Base-by-base conservation (phyloP, 257 asterid genomes). In the Forsythia suspensa region DNA sequence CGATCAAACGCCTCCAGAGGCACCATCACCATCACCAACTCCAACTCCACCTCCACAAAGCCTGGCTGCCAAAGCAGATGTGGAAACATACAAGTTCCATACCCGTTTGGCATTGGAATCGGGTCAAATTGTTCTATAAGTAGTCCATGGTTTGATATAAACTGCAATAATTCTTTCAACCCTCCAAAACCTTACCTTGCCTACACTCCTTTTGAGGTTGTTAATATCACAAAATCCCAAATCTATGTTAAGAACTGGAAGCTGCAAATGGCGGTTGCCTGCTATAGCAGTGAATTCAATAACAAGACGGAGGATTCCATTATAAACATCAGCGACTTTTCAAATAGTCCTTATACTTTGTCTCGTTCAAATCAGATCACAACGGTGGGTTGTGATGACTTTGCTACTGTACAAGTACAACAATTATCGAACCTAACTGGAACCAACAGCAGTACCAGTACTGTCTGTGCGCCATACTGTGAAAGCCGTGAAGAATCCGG, bases 331-430 rank as follows among this genome's bases (percentile, higher is more conserved):
- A 29, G 34, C 34, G 1, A 29, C 34, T 29, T 29, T 29, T 29
- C 34, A 29, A 29, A 29, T 29, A 29, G 34, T 29, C 81, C 36
- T 3, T 72, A 72, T 6, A 72, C 75, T 39, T 71, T 76, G 72
- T 76, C 81, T 20, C 68, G 65, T 6, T 15, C 34, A 5, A 81
- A 76, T 77, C 73, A 74, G 78, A 57, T 81, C 77, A 81, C 78
- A 29, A 78, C 80, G 48, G 11, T 81, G 37, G 84, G 84, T 41
- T 81, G 81, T 48, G 84, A 76, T 13, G 84, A 81, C 24, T 21
- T 77, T 40, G 41, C 67, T 15, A 46, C 66, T 37, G 78, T 66
- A 11, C 57, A 68, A 16, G 78, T 66, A 11, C 57, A 68, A 16
- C 76, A 78, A 1, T 24, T 18, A 1, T 55, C 63, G 18, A 0